Base-by-base conservation (phyloP, 257 asterid genomes). In the Osmanthus fragrans region DNA sequence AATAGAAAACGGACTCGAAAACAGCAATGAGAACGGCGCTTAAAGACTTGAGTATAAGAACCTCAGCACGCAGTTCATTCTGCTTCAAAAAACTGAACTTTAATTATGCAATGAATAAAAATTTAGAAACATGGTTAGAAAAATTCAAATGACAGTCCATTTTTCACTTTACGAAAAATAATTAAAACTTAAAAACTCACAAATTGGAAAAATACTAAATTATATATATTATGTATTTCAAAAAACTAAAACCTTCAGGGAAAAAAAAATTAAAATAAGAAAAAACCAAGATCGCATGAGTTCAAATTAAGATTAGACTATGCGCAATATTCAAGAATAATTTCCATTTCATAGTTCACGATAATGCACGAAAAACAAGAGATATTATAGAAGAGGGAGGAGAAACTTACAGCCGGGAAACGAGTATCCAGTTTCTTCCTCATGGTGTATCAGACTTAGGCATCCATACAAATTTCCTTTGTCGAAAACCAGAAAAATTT, bases 371-470 rank as follows among this genome's bases (percentile, higher is more conserved):
- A 10, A 60, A 27, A 56, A 63, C 12, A n/a, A 67, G 25, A 64
- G n/a, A 73, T 60, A 51, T 12, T 25, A 19, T 25, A 64, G 33
- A 12, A 33, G 36, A 49, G 40, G 68, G 27, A 63, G 71, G 71
- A 64, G 18, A 74, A 74, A 77, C 90, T 86, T 80, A 90, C 94
- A 76, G 94, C 94, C 49, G 94, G 94, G 79, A 90, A 90, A 70
- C 94, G 94, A 76, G 94, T 90, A 79, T 90, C 94, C 69, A 90
- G 92, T 89, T 90, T 90, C 89, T 90, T 90, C 92, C 84, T 90
- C 94, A 90, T 90, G 82, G 84, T 72, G 70, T 30, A 68, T 82
- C 86, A 79, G 76, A 79, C 76, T 66, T 56, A 60, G 72, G 67
- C 84, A 65, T 37, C 73, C 80, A 79, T 78, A 64, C 54, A 72